Percentiles rank a stretch among this genome's conserved stretches.
phyloP scores from a whole-genome alignment of 306 rosid species.

The cucumber (Cucumis sativus) region DNA sequence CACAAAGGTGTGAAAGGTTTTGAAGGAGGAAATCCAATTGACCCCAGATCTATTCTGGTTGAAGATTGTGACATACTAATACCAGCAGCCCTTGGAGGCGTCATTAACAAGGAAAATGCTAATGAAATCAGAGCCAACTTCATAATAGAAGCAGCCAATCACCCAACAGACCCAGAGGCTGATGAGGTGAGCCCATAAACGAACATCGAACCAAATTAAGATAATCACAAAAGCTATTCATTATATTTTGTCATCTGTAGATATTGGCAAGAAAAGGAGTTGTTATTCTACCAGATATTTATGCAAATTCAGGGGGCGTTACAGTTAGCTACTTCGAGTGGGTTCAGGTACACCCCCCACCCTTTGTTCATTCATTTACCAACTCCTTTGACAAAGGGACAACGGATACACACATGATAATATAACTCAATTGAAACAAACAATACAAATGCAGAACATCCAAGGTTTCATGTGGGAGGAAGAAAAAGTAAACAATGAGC shows the following conservation, averaged over 20 bases:
- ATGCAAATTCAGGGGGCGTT: constrained; percentile 97
- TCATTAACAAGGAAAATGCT: constrained; percentile 91
- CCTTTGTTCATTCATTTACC: neutral
- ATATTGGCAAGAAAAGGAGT: constrained; percentile 70
- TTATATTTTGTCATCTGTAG: constrained; percentile 25
- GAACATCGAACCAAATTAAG: neutral
- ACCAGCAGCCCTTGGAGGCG: constrained; percentile 98
- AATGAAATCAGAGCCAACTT: constrained; percentile 69
- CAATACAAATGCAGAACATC: constrained; percentile 48
- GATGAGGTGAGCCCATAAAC: constrained; percentile 47
- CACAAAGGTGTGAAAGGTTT: constrained; percentile 59
- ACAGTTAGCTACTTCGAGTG: constrained; percentile 94
- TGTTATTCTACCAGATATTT: constrained; percentile 81
- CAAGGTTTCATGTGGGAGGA: constrained; percentile 99
- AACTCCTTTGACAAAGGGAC: neutral
- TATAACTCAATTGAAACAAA: neutral
- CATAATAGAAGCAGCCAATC: constrained; percentile 87
- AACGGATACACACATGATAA: neutral
- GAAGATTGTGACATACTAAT: constrained; percentile 78
- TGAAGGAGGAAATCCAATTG: constrained; percentile 52
- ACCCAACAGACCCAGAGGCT: constrained; percentile 96
- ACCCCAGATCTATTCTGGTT: constrained; percentile 45
- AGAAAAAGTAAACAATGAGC: constrained; percentile 67
- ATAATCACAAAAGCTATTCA: neutral
- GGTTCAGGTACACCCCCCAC: constrained; percentile 60